Evolutionary conservation across 306 rosid genomes (phyloP).

Genomic region (Vigna hirtella): DNA sequence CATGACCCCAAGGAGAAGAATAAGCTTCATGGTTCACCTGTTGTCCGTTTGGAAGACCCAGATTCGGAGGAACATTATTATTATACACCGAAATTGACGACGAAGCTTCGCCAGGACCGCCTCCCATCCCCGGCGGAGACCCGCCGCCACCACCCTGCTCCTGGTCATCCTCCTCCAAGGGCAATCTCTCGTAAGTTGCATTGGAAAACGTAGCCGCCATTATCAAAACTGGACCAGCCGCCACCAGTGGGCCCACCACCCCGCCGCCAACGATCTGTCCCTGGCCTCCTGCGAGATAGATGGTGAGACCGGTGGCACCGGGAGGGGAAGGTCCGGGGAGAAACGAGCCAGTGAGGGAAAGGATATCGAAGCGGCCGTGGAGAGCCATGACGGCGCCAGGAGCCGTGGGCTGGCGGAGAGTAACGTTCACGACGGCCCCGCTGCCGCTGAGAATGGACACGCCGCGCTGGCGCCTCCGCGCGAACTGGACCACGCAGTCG

Average conservation of each 20-base stretch:
- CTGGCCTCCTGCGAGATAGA: constrained; percentile 80
- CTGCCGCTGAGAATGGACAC: constrained; percentile 72
- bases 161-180: constrained; percentile 73
- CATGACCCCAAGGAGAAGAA: constrained; percentile 71
- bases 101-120: constrained; percentile 47
- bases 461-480: constrained; percentile 73
- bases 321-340: constrained; percentile 75
- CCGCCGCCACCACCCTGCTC: constrained; percentile 48
- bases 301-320: constrained; percentile 71
- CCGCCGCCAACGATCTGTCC: constrained; percentile 85
- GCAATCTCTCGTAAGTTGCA: constrained; percentile 80
- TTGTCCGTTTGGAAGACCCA: constrained; percentile 58
- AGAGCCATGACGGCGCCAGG: constrained; percentile 70
- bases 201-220: constrained; percentile 83
- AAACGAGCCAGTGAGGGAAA: constrained; percentile 71
- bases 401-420: constrained; percentile 69
- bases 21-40: constrained; percentile 78
- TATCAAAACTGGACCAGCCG: constrained; percentile 80
- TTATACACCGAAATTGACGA: constrained; percentile 51
- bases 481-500: constrained; percentile 70
- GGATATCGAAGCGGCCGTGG: constrained; percentile 81
- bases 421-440: constrained; percentile 76
- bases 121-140: constrained; percentile 47
- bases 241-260: constrained; percentile 76
- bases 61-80: constrained; percentile 44